Evolutionary conservation across 257 asterid genomes (phyloP).

Genomic region (Penstemon davidsonii): DNA sequence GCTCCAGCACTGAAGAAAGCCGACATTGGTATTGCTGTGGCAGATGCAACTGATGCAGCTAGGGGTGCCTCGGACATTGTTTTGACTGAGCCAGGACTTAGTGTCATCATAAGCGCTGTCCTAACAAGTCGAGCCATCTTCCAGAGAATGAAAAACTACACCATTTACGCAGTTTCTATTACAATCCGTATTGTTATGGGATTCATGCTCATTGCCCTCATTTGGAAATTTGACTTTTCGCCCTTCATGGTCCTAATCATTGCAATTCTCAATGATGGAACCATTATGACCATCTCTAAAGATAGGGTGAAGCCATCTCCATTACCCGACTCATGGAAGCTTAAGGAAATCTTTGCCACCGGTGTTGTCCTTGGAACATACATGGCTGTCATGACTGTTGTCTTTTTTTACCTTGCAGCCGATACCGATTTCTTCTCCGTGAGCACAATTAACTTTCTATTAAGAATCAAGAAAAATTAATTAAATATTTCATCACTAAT

Average conservation of each 20-base stretch:
- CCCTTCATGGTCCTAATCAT: constrained; percentile 93
- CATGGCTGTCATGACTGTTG: constrained; percentile 71
- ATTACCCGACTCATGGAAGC: constrained; percentile 91
- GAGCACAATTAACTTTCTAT: constrained; percentile 3
- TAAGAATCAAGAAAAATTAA: not conserved
- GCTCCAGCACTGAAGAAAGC: constrained; percentile 92
- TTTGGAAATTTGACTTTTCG: constrained; percentile 90
- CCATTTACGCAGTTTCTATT: constrained; percentile 87
- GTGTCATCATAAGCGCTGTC: constrained; percentile 85
- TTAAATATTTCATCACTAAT: not conserved
- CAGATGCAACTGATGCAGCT: constrained; percentile 91
- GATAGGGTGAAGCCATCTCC: constrained; percentile 91
- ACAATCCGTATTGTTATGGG: constrained; percentile 89
- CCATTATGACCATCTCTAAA: constrained; percentile 94
- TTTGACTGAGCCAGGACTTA: constrained; percentile 83
- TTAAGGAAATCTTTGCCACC: constrained; percentile 83
- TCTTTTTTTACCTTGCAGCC: constrained; percentile 74
- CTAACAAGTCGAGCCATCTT: constrained; percentile 88
- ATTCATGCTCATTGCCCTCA: constrained; percentile 81
- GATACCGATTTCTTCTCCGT: constrained; percentile 74
- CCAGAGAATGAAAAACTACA: constrained; percentile 92
- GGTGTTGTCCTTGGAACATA: constrained; percentile 87
- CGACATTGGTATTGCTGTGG: constrained; percentile 89
- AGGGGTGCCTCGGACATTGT: constrained; percentile 87
- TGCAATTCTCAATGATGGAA: constrained; percentile 85